phyloP scores from a whole-genome alignment of 1,284 basidiomycete species.

The Blastosporella zonata region DNA sequence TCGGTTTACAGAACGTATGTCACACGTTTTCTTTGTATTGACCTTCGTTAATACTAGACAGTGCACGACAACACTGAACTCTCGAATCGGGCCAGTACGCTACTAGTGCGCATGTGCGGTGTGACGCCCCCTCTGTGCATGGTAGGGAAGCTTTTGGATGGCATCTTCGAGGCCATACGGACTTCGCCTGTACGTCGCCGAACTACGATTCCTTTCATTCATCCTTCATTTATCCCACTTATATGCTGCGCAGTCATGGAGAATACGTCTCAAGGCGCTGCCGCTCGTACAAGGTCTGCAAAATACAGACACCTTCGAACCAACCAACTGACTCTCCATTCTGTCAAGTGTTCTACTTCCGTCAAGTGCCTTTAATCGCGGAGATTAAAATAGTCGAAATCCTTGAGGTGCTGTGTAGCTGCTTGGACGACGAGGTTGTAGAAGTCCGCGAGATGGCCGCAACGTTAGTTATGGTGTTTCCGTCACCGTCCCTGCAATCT shows the following conservation, averaged over 20 bases:
- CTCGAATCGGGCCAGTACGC: conserved; percentile 50
- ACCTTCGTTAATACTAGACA: conserved; percentile 20
- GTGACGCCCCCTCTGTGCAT: conserved; percentile 60
- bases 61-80: conserved; percentile 73
- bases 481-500: background rate
- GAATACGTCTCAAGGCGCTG: conserved; percentile 65
- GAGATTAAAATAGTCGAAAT: conserved; percentile 66
- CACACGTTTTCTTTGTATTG: background rate
- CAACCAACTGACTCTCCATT: background rate
- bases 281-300: conserved; percentile 72
- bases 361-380: conserved; percentile 61
- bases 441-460: conserved; percentile 78
- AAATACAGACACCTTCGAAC: background rate
- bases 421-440: conserved; percentile 71
- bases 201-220: background rate
- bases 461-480: conserved; percentile 41
- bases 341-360: conserved; percentile 69
- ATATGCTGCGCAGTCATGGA: conserved; percentile 55
- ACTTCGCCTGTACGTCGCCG: conserved; percentile 52
- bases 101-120: conserved; percentile 73
- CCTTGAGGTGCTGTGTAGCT: conserved; percentile 67
- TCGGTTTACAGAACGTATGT: conserved; percentile 64
- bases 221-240: background rate
- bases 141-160: conserved; percentile 57
- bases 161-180: conserved; percentile 65